Evolutionary conservation across 164 flowering plant species (phyloP), one percentile per base, ranked within the genome.

Genomic region (Piper betle): DNA sequence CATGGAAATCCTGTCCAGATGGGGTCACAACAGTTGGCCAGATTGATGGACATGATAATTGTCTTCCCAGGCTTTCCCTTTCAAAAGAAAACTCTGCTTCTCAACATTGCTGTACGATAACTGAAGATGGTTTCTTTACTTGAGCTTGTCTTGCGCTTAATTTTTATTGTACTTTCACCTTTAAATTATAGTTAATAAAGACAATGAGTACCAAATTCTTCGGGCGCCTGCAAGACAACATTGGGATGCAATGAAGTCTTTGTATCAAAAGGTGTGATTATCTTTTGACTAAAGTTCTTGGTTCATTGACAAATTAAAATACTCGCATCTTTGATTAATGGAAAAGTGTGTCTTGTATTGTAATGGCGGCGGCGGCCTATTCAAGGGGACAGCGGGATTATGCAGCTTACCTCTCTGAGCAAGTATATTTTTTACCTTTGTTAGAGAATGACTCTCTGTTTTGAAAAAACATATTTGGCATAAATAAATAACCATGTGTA

Each of bases 291-390:
- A 15, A 46, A 46, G 9, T 46, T 46, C 1, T 46, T 10, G 6
- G 3, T 1, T 46, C 50, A 46, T 12, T 12, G 15, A 2, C 12
- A 3, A 46, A 10, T 46, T 46, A 46, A 46, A 12, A 5, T 10
- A 2, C 3, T 12, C 9, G 15, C 50, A 46, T 46, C 50, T 6
- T 46, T 46, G 3, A 10, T 2, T 46, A 46, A 46, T 10, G 10
- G 12, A 3, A 18, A 19, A 50, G 12, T 61, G 39, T 61, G 50
- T 6, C 11, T 7, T 39, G 59, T 60, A 57, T 25, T 25, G 75
- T 59, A 80, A 92, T n/a, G 98, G 98, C 98, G 69, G 80, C 92
- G 19, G 62, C 74, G 55, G 98, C 98, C 73, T 79, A 77, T 78
- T 69, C 96, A 67, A 84, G 68, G 64, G 93, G 95, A 62, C 68